Conservation (phyloP, 805 yeast genomes). For the Tetrapisispora iriomotensis region DNA sequence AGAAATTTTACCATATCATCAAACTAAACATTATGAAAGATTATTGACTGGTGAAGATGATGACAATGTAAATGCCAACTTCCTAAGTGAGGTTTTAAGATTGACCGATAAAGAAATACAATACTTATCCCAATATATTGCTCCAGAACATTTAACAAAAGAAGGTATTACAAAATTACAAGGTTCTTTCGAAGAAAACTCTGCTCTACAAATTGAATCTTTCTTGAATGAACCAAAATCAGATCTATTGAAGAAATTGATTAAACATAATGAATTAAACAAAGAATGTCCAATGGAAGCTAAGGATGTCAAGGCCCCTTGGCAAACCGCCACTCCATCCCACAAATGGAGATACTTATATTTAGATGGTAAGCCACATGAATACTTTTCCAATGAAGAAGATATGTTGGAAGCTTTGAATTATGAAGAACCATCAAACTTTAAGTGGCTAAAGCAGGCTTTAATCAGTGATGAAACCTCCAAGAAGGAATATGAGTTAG, state of each 20-base stretch:
- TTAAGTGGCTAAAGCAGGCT: constrained; percentile 28
- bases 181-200: constrained; percentile 50
- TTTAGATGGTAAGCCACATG: constrained; percentile 51
- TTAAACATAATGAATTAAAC: constrained; percentile 53
- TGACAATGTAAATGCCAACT: constrained; percentile 1
- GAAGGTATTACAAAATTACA: constrained; percentile 36
- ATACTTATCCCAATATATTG: constrained; percentile 47
- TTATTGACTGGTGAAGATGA: background rate
- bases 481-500: constrained; percentile 17
- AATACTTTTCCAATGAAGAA: constrained; percentile 22
- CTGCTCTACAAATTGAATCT: constrained; percentile 55
- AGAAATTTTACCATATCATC: constrained; percentile 33
- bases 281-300: constrained; percentile 47
- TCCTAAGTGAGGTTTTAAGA: constrained; percentile 9
- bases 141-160: constrained; percentile 39
- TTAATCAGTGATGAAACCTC: constrained; percentile 16
- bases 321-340: constrained; percentile 90
- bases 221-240: constrained; percentile 54
- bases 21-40: constrained; percentile 21
- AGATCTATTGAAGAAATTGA: constrained; percentile 33
- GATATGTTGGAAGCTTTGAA: constrained; percentile 26
- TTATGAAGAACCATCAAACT: constrained; percentile 48
- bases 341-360: constrained; percentile 85
- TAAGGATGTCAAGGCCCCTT: constrained; percentile 52
- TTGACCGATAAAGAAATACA: constrained; percentile 35